phyloP scores from a whole-genome alignment of 768 basidiomycete genomes.

The Jaapia argillacea region DNA sequence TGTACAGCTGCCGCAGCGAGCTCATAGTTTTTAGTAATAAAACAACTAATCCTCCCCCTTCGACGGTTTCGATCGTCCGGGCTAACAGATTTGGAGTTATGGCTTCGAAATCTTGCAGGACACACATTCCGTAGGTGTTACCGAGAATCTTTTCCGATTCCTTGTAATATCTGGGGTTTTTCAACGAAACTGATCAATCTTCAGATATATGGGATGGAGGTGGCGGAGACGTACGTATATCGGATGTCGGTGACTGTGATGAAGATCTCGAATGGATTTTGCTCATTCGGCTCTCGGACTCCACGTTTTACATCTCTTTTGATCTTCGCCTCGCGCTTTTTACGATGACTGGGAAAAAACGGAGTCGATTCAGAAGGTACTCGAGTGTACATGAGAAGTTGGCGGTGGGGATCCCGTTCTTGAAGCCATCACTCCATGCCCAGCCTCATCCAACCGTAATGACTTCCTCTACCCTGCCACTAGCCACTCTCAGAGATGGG shows the following conservation, averaged over 20 bases:
- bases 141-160: constrained; percentile 95
- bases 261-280: constrained; percentile 97
- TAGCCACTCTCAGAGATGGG: not conserved
- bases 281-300: constrained; percentile 87
- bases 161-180: constrained; percentile 69
- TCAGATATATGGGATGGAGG: not conserved
- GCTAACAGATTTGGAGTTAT: constrained; percentile 96
- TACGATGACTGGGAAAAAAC: constrained; percentile 59
- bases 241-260: constrained; percentile 98
- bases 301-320: constrained; percentile 95
- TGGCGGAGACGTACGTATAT: constrained; percentile 64
- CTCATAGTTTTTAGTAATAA: constrained; percentile 92
- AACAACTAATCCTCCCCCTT: constrained; percentile 87
- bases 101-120: constrained; percentile 97
- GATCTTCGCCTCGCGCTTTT: constrained; percentile 94
- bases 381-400: no score
- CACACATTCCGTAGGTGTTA: constrained; percentile 95
- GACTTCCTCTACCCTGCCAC: no score
- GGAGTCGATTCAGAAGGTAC: no score
- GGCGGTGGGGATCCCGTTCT: no score
- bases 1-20: constrained; percentile 83
- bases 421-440: no score
- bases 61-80: constrained; percentile 95
- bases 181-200: not conserved
- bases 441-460: no score